phyloP scores from a whole-genome alignment of 1,139 yeast species.

The Zygosaccharomyces sapae region DNA sequence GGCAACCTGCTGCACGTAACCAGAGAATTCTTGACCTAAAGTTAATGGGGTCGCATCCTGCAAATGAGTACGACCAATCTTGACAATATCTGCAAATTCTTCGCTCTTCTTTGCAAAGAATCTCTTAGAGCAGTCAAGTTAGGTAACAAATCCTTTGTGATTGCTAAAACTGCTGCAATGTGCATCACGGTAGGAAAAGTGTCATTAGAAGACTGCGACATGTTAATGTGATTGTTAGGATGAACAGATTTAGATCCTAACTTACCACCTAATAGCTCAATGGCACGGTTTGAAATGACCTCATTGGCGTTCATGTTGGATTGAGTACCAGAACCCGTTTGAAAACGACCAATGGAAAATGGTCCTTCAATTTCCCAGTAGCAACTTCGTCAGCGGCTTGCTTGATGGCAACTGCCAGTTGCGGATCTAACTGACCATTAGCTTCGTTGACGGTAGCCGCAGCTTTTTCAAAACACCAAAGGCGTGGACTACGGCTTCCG shows the following conservation, averaged over 20 bases:
- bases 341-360: slow-evolving; percentile 96
- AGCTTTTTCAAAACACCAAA: slow-evolving; percentile 93
- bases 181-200: slow-evolving; percentile 99
- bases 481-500: slow-evolving; percentile 83
- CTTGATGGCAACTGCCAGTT: slow-evolving; percentile 77
- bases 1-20: slow-evolving; percentile 88
- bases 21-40: slow-evolving; percentile 95
- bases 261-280: slow-evolving; percentile 88
- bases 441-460: slow-evolving; percentile 88
- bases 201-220: slow-evolving; percentile 97
- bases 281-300: slow-evolving; percentile 96
- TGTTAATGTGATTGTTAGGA: slow-evolving; percentile 97
- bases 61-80: slow-evolving; percentile 97
- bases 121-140: slow-evolving; percentile 73
- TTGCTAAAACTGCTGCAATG: slow-evolving; percentile 94
- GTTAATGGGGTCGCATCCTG: slow-evolving; percentile 99
- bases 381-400: slow-evolving; percentile 94
- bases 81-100: slow-evolving; percentile 83
- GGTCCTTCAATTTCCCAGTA: slow-evolving; percentile 85
- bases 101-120: slow-evolving; percentile 70
- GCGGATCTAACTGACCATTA: slow-evolving; percentile 78
- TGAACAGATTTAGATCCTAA: slow-evolving; percentile 90
- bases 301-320: slow-evolving; percentile 98
- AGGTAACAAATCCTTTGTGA: slow-evolving; percentile 70
- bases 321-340: slow-evolving; percentile 98